Evolutionary conservation across 495 filamentous ascomycete species (phyloP), one percentile per base, ranked within the genome.

Genomic region (Penicillium parvum): DNA sequence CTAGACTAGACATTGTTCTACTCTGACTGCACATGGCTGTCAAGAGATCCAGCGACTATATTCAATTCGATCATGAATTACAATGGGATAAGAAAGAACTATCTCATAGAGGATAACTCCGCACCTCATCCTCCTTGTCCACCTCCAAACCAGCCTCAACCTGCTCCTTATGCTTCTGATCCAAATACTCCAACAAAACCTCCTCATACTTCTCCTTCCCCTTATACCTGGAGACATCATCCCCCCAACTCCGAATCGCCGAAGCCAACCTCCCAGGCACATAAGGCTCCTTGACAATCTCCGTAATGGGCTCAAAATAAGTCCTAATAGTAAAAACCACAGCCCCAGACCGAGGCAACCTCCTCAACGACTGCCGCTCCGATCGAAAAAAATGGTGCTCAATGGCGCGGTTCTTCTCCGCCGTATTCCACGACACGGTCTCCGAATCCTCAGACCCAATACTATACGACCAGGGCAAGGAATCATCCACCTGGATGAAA

Each of bases 221-320:
- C 69, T 94, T 94, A 62, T 96, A 95, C 64, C 67, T 68, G 22
- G 77, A 76, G 7, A 95, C 89, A 73, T 92, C 85, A 36, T 88
- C 82, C 1, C 84, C 85, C 90, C 89, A 95, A 65, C 86, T 94
- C 44, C 90, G 65, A 9, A 90, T 63, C 17, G 82, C 86, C 45
- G 77, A 81, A 21, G 85, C 85, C 58, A 90, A 56, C 32, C 86
- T 52, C 0, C 85, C 85, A 0, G 86, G 84, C 6, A 88, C 83
- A 55, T 79, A 84, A 12, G 74, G 73, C 67, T 89, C 84, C 64
- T 82, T 67, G 0, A 63, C 76, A 47, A 89, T 73, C 36, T 77
- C 79, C 11, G 66, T 79, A 39, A 89, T 66, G 0, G 83, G 84
- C 47, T 83, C 77, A 53, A 89, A 88, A 61, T 89, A 89, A 10